Percentiles rank a stretch among this genome's conserved stretches.
These are phyloP conservation scores for Candida koratica DNA, from an alignment of 805 yeast genomes.

Conservation along the genomic window DNA sequence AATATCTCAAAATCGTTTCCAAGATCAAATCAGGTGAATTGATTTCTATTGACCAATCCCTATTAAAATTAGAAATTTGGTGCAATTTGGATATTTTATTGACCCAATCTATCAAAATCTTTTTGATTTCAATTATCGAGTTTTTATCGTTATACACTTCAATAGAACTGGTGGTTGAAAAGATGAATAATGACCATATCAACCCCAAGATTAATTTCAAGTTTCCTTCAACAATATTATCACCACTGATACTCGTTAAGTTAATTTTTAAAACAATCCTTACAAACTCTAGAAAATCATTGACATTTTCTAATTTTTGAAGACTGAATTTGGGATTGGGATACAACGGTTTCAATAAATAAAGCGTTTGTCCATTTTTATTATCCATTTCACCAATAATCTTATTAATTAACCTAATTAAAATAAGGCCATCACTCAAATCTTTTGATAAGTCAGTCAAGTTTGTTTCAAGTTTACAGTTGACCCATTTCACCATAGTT, in stretches of 20 bases:
- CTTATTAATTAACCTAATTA: constrained; percentile 34
- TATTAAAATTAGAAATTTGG: constrained; percentile 45
- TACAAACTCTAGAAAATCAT: constrained; percentile 40
- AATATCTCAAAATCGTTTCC: constrained; percentile 32
- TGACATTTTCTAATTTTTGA: constrained; percentile 47
- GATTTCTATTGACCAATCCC: constrained; percentile 51
- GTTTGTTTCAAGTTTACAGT: constrained; percentile 29
- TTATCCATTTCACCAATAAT: constrained; percentile 21
- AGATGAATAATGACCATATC: constrained; percentile 46
- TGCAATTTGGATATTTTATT: constrained; percentile 25
- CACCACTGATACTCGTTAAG: constrained; percentile 44
- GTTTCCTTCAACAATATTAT: constrained; percentile 48
- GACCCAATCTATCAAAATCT: constrained; percentile 47
- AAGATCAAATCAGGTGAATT: constrained; percentile 47
- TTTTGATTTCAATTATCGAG: constrained; percentile 30
- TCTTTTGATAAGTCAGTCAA: constrained; percentile 26
- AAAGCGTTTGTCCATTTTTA: constrained; percentile 16
- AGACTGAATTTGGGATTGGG: constrained; percentile 37
- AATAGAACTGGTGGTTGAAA: constrained; percentile 30
- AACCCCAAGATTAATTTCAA: constrained; percentile 45
- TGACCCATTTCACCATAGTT: constrained; percentile 50
- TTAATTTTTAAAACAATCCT: constrained; percentile 38
- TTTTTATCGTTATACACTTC: constrained; percentile 20
- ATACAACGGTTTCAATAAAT: constrained; percentile 30
- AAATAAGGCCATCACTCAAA: constrained; percentile 38